Conservation (phyloP, 75 land plant genomes). For the Selaginella moellendorffii region DNA sequence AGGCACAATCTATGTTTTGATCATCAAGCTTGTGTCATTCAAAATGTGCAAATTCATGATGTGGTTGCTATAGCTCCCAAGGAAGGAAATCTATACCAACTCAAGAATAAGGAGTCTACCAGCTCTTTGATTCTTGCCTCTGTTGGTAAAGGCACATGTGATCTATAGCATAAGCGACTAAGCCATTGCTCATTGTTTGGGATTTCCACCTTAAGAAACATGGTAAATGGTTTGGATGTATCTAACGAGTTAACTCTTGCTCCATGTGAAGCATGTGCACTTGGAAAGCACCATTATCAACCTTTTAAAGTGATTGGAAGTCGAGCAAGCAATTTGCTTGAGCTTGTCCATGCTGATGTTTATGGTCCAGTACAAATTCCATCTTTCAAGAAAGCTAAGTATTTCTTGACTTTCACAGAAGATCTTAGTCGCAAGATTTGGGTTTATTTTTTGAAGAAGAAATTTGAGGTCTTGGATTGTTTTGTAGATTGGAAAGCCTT, state of each 20-base stretch:
- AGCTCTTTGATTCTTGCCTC: neutral
- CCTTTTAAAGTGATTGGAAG: neutral
- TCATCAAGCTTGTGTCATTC: neutral
- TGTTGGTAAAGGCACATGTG: neutral
- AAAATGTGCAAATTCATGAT: neutral
- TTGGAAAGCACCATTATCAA: neutral
- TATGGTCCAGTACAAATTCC: neutral
- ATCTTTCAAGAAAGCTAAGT: neutral
- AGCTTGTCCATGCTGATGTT: neutral
- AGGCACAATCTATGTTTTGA: neutral
- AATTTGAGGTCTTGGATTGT: neutral
- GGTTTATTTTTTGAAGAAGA: neutral
- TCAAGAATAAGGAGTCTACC: neutral
- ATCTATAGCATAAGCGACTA: neutral
- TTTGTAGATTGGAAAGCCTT: neutral
- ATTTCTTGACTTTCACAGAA: neutral
- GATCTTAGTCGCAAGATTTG: too few relatives aligned
- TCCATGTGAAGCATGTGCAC: neutral
- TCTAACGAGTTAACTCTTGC: neutral
- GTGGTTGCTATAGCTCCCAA: neutral
- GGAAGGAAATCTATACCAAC: neutral
- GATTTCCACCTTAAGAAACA: too few relatives aligned
- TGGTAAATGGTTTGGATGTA: neutral
- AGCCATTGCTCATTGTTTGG: neutral
- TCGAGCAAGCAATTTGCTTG: neutral